These are phyloP conservation scores for Phlebopus sp. DNA, from an alignment of 1,284 basidiomycete species.

Conservation along the genomic window DNA sequence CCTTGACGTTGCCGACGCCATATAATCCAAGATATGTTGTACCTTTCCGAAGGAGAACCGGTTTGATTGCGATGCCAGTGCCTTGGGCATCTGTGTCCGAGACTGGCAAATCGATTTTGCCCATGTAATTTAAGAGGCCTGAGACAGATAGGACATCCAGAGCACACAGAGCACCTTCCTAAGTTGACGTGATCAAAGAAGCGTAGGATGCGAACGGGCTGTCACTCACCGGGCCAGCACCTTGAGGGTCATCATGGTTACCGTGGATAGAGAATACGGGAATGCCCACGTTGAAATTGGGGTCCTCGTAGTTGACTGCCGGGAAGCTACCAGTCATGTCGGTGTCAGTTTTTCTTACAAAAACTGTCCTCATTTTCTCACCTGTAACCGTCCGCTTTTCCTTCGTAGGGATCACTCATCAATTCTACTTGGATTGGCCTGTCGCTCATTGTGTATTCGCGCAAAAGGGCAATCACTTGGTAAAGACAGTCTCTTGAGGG, in stretches of 20 bases:
- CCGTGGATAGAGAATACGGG: conserved; percentile 99
- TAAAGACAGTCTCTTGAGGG: conserved; percentile 90
- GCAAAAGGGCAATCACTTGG: conserved; percentile 83
- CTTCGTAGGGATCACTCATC: conserved; percentile 89
- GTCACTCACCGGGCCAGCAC: conserved; percentile 76
- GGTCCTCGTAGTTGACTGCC: conserved; percentile 96
- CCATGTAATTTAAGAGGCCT: conserved; percentile 97
- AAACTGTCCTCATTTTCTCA: conserved; percentile 39
- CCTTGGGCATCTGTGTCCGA: conserved; percentile 64
- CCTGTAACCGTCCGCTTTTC: conserved; percentile 81
- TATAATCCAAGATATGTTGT: conserved; percentile 85
- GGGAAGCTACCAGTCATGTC: conserved; percentile 73
- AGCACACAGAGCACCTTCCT: conserved; percentile 95
- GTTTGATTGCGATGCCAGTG: conserved; percentile 83
- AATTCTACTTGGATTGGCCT: conserved; percentile 88
- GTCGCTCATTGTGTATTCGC: conserved; percentile 89
- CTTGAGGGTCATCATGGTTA: conserved; percentile 99
- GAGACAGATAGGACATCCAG: conserved; percentile 93
- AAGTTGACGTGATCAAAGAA: conserved; percentile 4
- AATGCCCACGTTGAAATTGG: conserved; percentile 91
- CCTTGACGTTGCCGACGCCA: conserved; percentile 96
- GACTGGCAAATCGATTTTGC: conserved; percentile 75
- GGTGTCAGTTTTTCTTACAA: neutral
- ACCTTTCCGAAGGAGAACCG: conserved; percentile 90
- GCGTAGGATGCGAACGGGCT: neutral